A percentile compares a stretch with the other conserved stretches of the same genome.
phyloP scores from a whole-genome alignment of 1,139 yeast genomes.

The Meyerozyma elateridarum region DNA sequence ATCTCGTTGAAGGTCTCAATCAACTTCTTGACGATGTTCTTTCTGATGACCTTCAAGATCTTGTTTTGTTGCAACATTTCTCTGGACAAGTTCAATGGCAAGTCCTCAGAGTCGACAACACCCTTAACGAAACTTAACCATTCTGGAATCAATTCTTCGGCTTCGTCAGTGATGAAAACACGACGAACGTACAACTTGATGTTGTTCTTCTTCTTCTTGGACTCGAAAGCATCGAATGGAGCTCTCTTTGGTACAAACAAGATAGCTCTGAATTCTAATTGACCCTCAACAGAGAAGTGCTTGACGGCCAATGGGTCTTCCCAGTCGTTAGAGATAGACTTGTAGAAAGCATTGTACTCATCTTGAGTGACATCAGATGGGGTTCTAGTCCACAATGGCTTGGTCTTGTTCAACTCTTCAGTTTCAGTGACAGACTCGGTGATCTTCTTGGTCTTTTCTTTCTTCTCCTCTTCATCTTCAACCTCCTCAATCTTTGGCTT shows the following conservation, averaged over 20 bases:
- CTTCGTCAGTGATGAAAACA: constrained; percentile 99
- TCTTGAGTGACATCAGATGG: constrained; percentile 98
- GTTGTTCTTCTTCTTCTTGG: constrained; percentile 98
- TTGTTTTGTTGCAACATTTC: constrained; percentile 99
- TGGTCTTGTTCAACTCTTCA: constrained; percentile 98
- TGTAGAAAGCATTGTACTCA: constrained; percentile 98
- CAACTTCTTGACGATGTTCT: constrained; percentile 98
- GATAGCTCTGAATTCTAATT: constrained; percentile 98
- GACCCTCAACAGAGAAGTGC: constrained; percentile 99
- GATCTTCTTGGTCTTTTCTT: constrained; percentile 69
- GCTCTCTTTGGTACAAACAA: constrained; percentile 98
- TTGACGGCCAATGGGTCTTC: constrained; percentile 99
- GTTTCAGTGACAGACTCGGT: constrained; percentile 84
- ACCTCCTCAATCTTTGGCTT: constrained; percentile 48
- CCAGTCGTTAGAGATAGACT: constrained; percentile 99
- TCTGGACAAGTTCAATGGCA: constrained; percentile 99
- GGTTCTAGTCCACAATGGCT: constrained; percentile 99
- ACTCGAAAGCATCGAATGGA: constrained; percentile 96
- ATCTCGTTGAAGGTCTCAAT: constrained; percentile 98
- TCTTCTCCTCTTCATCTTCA: constrained; percentile 59
- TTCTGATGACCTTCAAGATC: constrained; percentile 98
- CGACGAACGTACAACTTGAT: constrained; percentile 99
- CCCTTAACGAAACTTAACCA: constrained; percentile 98
- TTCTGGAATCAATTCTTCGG: constrained; percentile 98
- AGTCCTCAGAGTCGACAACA: constrained; percentile 99